Evolutionary conservation across 1,284 basidiomycete species (phyloP).

Genomic region (Erythrobasidium hasegawianum): DNA sequence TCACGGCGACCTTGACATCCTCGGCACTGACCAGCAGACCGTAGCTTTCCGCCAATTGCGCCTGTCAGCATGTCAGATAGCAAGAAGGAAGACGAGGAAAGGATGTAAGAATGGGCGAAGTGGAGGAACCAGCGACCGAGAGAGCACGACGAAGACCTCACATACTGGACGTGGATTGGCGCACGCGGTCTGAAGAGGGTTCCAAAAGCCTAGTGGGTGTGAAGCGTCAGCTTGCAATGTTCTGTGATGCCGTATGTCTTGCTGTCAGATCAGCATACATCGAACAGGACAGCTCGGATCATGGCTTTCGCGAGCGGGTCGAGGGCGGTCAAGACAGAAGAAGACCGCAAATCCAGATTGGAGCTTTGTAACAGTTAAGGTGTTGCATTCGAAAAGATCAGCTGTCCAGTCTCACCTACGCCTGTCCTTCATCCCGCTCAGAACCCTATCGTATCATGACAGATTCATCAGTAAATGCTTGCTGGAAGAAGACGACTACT

Average conservation of each 20-base stretch:
- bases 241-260: too few relatives aligned
- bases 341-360: too few relatives aligned
- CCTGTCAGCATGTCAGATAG: constrained; percentile 10
- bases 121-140: neutral
- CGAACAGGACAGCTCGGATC: constrained; percentile 30
- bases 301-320: too few relatives aligned
- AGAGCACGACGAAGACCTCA: constrained; percentile 4
- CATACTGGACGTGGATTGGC: constrained; percentile 41
- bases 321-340: too few relatives aligned
- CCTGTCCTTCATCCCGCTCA: too few relatives aligned
- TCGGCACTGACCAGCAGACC: constrained; percentile 35
- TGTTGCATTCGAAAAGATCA: too few relatives aligned
- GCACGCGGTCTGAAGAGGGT: constrained; percentile 40
- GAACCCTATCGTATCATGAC: too few relatives aligned
- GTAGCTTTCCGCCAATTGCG: constrained; percentile 22
- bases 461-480: too few relatives aligned
- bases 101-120: neutral
- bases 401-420: too few relatives aligned
- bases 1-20: constrained; percentile 37
- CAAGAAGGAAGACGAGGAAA: neutral
- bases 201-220: constrained; percentile 40
- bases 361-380: too few relatives aligned
- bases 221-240: neutral
- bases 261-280: constrained; percentile 7
- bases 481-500: too few relatives aligned